Evolutionary conservation across 176 grass and related monocot genomes (phyloP), one percentile per base, ranked within the genome.

Genomic region (Paspalum notatum): DNA sequence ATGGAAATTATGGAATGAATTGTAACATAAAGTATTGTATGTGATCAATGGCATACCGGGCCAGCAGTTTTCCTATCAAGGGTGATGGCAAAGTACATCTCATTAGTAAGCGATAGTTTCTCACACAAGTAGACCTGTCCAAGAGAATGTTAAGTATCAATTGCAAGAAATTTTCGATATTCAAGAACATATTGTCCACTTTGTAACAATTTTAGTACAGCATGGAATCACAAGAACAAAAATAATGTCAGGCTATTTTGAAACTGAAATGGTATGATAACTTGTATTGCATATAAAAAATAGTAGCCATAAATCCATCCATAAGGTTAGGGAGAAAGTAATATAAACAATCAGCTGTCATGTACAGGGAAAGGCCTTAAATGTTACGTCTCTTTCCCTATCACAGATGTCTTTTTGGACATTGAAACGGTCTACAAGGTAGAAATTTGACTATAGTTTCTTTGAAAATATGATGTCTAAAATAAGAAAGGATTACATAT

Each of bases 11-110:
- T 15, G 82, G 60, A 78, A 63, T 18, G 2, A 72, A 66, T 2
- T 72, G 18, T 27, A 58, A 56, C 12, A 62, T n/a, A 71, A 44
- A 79, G 39, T 39, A 32, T 48, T 22, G 32, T 40, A 27, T 20
- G 45, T 62, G 63, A 49, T 50, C 61, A 84, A 81, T 12, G 58
- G 89, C 88, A 80, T 96, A 99, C 97, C 48, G 97, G 93, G 71
- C 97, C 97, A 83, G 97, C 89, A 86, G 89, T 85, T 12, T 79
- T 90, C 75, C 97, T 90, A 73, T 99, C 97, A 77, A 99, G 97
- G 64, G 92, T 99, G 72, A 99, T 99, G 52, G 97, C 92, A 74
- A 99, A 99, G 83, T 99, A 99, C 97, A 99, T 99, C 86, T 98
- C 97, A 69, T 99, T 99, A 76, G 95, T 91, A 83, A 99, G 93